Percentiles rank a stretch among this genome's conserved stretches.
Evolutionary conservation across 2,329 filamentous ascomycete genomes (phyloP).

Genomic region (Penicillium crustosum): DNA sequence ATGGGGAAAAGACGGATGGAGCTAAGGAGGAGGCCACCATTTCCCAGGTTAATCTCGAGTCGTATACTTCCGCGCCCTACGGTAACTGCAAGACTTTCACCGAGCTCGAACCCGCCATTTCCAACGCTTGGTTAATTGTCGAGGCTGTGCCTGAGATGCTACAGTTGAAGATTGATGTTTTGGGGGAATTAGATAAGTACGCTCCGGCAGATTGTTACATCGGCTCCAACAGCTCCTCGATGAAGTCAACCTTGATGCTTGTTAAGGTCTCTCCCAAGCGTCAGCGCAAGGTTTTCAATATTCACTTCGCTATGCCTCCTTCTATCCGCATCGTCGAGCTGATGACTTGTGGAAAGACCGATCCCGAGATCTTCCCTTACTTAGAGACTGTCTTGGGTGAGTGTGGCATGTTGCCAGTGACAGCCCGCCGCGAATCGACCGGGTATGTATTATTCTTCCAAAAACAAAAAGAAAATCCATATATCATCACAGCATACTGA

Average conservation of each 20-base stretch:
- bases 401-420: slow-evolving; percentile 46
- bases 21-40: slow-evolving; percentile 12
- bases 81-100: slow-evolving; percentile 39
- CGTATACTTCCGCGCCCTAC: slow-evolving; percentile 21
- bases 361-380: slow-evolving; percentile 46
- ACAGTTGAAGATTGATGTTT: slow-evolving; percentile 49
- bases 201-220: slow-evolving; percentile 51
- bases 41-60: slow-evolving; percentile 22
- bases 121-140: slow-evolving; percentile 53
- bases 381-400: slow-evolving; percentile 41
- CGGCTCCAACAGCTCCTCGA: slow-evolving; percentile 53
- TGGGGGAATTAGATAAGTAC: slow-evolving; percentile 46
- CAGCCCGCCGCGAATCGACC: slow-evolving; percentile 50
- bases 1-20: not conserved
- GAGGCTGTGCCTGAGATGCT: slow-evolving; percentile 55
- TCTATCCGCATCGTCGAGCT: slow-evolving; percentile 49
- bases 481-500: not conserved
- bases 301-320: slow-evolving; percentile 54
- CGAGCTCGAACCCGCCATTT: slow-evolving; percentile 44
- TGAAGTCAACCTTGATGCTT: slow-evolving; percentile 52
- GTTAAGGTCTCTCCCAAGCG: slow-evolving; percentile 33
- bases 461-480: not conserved
- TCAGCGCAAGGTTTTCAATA: slow-evolving; percentile 43
- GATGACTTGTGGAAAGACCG: slow-evolving; percentile 53
- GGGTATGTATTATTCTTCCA: slow-evolving; percentile 27